Evolutionary conservation across 148 eudicot species (phyloP), one percentile per base, ranked within the genome.

Genomic region (Cornus suecica): DNA sequence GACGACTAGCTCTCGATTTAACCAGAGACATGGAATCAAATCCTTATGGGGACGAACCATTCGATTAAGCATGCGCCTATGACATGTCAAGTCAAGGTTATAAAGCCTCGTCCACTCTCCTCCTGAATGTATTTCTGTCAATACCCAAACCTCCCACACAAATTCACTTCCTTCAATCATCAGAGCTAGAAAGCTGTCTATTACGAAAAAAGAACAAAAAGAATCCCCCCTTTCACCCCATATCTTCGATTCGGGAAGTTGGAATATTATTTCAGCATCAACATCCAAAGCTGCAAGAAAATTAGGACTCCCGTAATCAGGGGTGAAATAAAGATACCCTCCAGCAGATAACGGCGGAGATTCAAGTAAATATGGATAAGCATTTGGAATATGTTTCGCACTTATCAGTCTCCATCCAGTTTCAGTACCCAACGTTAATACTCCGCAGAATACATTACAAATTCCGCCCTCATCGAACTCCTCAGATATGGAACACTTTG

Each of bases 241-340:
- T 24, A 22, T 24, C 29, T 37, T 16, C n/a, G 56, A 29, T 13
- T 20, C 2, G 23, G 52, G 71, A 32, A 68, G 9, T 25, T 68
- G 52, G 5, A n/a, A n/a, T 23, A 68, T 20, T 15, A 42, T 68
- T 68, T 68, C 54, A 23, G 71, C 24, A 23, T 68, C 52, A 8
- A 68, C 52, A 37, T 68, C 71, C 52, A 37, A 68, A 34, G 71
- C 54, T 22, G 37, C 27, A 68, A 68, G 11, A 3, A 5, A 68
- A 68, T 8, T 32, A 32, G 26, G 13, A 67, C 8, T 1, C 1
- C 20, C 13, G 22, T 0, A 3, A n/a, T 34, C 20, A 18, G 61
- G 18, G 32, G 10, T 9, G 2, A 1, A 24, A 68, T 34, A 68
- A 37, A 34, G 8, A 37, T 34, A 24, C 23, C 29, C 71, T 1